Evolutionary conservation across 371 early-diverging fungal species (phyloP), one percentile per base, ranked within the genome.

Genomic region (Mucor velutinosus): DNA sequence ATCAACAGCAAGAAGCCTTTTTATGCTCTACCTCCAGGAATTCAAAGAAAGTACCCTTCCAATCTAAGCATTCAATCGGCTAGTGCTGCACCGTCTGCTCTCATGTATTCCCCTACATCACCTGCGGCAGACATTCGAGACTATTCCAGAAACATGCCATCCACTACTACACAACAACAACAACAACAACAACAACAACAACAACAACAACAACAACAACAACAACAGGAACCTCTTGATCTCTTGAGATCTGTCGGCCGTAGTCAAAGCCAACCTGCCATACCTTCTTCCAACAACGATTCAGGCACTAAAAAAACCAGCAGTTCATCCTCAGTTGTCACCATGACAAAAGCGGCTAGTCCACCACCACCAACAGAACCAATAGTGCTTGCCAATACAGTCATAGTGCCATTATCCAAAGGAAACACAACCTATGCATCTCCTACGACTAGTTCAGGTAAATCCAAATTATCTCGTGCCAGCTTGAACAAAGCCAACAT

Each of bases 401-500:
- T 23, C 27, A 14, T 27, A 53, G 27, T 10, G 53, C 25, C 25
- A 25, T 53, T 14, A 25, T 3, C 37, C 37, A 53, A 53, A 15
- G 27, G 27, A 12, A 53, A 53, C 15, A 53, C 12, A 5, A 53
- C 25, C 27, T 53, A 53, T 53, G 23, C 23, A 53, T 12, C 53
- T 14, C 15, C 27, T 3, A 25, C 23, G 1, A 1, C 8, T 33
- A 35, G 37, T 27, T 10, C 27, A 25, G 27, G 53, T 27, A 53
- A 27, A 53, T 27, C 53, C 0, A 53, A 53, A 4, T 14, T 53
- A 1, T 53, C 27, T 11, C 30, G 33, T 21, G 21, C 39, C 23
- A 62, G 37, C 27, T 37, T 64, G 19, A 75, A 79, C 23, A 71
- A 73, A 5, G 80, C 77, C 11, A 75, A 79, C 14, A 60, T 75